Base-by-base conservation (phyloP, 768 basidiomycete species). In the Suillus alpinus region DNA sequence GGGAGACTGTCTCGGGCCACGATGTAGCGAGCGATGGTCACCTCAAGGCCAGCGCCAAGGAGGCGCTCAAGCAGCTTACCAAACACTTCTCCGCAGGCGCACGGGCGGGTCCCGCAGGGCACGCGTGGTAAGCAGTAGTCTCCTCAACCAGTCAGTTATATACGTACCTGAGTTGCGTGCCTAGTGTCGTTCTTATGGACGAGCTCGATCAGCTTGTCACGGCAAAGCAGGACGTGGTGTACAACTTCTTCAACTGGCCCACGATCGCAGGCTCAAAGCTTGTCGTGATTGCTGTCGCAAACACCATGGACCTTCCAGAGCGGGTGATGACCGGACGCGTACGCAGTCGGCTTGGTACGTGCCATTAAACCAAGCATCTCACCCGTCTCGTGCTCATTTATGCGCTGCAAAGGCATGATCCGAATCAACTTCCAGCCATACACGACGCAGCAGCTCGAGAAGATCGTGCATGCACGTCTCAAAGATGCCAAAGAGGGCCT, bases 231-330 rank as follows among this genome's bases (percentile, higher is more conserved):
- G 96, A 99, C 61, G 96, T 99, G 10, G 91, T 99, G 23, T 99
- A 99, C 76, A 98, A 98, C 69, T 98, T 99, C 76, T 98, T 98
- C 82, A 98, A 99, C 71, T 99, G 97, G 96, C 97, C 97, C 2
- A 96, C 95, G 4, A 79, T 97, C 56, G 81, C 84, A 0, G 87
- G 86, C 20, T 95, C 94, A 60, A 92, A 91, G 72, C 83, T 99
- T 6, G 87, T 98, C 56, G 97, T 99, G 2, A 84, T 99, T 56
- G 96, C 97, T 0, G 95, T 99, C 1, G 97, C 97, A 7, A 99
- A 98, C 71, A 95, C 96, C 34, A 96, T 97, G 92, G 96, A 98
- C 69, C 81, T 98, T 58, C 97, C 97, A 0, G 96, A 98, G 73
- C 82, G 96, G 49, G 91, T 91, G 12, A 90, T 99, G 86, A 89